phyloP scores from a whole-genome alignment of 805 yeast genomes.

The Ogataea methanolica region DNA sequence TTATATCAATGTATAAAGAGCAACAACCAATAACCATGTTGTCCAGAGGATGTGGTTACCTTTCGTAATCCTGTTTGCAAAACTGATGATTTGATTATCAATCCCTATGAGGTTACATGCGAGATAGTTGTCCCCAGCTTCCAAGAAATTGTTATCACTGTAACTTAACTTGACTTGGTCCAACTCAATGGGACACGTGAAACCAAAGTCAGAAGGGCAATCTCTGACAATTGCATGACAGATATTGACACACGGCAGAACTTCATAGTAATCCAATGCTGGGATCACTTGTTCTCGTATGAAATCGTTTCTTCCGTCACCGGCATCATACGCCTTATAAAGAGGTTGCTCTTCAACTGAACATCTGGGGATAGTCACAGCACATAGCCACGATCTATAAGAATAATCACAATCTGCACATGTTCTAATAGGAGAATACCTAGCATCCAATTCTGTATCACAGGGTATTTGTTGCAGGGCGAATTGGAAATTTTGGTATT shows the following conservation, averaged over 20 bases:
- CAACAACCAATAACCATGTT: too few species aligned
- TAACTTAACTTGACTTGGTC: conserved; percentile 36
- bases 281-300: conserved; percentile 54
- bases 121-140: conserved; percentile 18
- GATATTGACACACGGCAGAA: conserved; percentile 79
- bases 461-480: conserved; percentile 78
- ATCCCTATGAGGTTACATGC: conserved; percentile 41
- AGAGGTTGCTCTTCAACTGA: conserved; percentile 44
- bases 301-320: conserved; percentile 55
- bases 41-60: too few species aligned
- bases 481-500: conserved; percentile 64
- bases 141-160: conserved; percentile 33
- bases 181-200: conserved; percentile 60
- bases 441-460: conserved; percentile 57
- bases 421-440: conserved; percentile 67
- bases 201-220: conserved; percentile 77
- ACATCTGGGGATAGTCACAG: conserved; percentile 86
- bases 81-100: neutral
- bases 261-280: conserved; percentile 59
- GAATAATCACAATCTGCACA: conserved; percentile 70
- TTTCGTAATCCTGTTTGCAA: neutral
- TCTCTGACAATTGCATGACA: conserved; percentile 76
- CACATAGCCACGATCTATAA: conserved; percentile 85
- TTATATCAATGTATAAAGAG: too few species aligned
- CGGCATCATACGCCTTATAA: conserved; percentile 41